Percentiles rank a stretch among this genome's conserved stretches.
Evolutionary conservation across 352 stramenopile genomes (phyloP).

Genomic region (Phytophthora hybrid): DNA sequence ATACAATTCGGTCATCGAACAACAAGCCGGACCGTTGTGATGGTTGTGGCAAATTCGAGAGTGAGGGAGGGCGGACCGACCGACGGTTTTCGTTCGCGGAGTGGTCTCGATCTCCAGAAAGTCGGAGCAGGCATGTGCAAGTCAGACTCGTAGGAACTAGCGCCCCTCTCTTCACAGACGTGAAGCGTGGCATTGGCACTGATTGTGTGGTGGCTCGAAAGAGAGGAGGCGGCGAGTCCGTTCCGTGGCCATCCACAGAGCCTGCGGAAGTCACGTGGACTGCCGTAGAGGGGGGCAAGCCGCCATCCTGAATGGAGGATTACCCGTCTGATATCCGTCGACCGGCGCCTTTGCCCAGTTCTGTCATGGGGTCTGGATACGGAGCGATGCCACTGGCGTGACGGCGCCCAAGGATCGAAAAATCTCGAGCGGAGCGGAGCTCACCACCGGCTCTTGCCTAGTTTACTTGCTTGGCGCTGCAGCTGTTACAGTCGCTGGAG

Average conservation of each 20-base stretch:
- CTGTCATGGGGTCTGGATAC: background rate
- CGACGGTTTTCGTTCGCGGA: background rate
- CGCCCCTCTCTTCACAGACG: background rate
- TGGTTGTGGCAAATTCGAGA: background rate
- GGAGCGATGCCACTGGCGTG: constrained; percentile 2
- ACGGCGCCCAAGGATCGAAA: background rate
- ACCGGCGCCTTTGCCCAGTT: background rate
- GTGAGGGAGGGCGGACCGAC: background rate
- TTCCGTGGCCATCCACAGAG: constrained; percentile 8
- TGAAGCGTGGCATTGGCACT: background rate
- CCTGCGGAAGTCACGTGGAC: background rate
- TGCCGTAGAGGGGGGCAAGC: background rate
- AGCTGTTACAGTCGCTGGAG: background rate
- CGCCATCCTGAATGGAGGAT: constrained; percentile 5
- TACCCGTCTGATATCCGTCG: background rate
- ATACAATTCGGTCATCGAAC: no score
- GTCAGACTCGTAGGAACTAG: background rate
- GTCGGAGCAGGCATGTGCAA: background rate
- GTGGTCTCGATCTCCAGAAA: constrained; percentile 2
- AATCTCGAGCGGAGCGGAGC: constrained; percentile 1
- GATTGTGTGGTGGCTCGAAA: background rate
- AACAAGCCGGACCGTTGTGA: no score
- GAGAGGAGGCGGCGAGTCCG: background rate
- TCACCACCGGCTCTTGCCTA: background rate
- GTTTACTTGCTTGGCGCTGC: background rate